Conservation (phyloP, 257 asterid genomes). For the Anisodus tanguticus region DNA sequence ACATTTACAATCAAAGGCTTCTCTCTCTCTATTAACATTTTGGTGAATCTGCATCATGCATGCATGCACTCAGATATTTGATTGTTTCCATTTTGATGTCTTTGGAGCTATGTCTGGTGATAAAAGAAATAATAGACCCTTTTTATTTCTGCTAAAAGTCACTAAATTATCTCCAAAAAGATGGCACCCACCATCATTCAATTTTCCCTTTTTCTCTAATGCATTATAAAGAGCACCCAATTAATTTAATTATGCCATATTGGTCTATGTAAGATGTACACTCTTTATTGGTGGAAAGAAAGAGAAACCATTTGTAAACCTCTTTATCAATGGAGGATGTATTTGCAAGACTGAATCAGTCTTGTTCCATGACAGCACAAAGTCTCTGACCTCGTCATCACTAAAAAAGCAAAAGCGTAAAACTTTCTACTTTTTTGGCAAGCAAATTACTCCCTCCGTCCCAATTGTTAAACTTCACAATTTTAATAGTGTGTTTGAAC, state of each 20-base stretch:
- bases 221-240: conserved; percentile 14
- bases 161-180: not conserved
- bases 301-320: not conserved
- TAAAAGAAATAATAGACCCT: not conserved
- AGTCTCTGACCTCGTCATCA: not conserved
- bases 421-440: not conserved
- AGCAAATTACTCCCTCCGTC: no score
- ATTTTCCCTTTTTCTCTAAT: not conserved
- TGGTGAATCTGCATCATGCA: not conserved
- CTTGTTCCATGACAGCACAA: not conserved
- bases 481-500: no score
- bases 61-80: not conserved
- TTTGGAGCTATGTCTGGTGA: no score
- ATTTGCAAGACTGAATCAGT: not conserved
- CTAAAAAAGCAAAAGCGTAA: not conserved
- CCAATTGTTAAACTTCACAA: no score
- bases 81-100: not conserved
- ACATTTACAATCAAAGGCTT: conserved; percentile 3
- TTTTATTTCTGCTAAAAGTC: not conserved
- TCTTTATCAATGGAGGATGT: conserved; percentile 9
- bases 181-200: not conserved
- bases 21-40: not conserved
- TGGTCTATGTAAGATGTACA: no score
- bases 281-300: not conserved
- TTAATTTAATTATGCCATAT: not conserved